Base-by-base conservation (phyloP, 2,329 filamentous ascomycete genomes). In the Pyricularia sp. region DNA sequence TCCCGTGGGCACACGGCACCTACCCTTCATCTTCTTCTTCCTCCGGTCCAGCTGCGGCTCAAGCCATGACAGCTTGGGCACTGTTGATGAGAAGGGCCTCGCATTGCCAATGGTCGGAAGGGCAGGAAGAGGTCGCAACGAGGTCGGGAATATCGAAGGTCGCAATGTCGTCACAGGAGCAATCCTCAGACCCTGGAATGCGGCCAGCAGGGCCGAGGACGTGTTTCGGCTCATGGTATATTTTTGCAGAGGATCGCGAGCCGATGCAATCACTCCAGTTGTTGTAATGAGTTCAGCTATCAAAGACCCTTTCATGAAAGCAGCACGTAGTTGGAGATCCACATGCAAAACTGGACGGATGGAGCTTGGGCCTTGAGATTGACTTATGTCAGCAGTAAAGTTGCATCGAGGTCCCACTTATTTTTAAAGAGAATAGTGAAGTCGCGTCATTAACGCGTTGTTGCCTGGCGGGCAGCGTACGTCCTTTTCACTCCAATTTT, bases 11-110 rank as follows among this genome's bases (percentile, higher is more conserved):
- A 97, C 92, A 71, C 91, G 86, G 62, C 90, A 88, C 1, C 92
- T 86, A 53, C 93, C 94, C 79, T 97, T 97, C 70, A 92, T 93
- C 81, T 96, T 96, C 76, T 90, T 91, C 73, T 86, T 88, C 74
- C 91, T 93, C 69, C 90, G 86, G 71, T 88, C 77, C 68, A 85
- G 78, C 71, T 85, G 88, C 40, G 93, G 93, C 66, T 90, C 84
- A 62, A 97, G 88, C 92, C 93, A 97, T 73, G 85, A 89, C 69
- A 84, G 84, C 74, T 81, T 68, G 73, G 78, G 72, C 68, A 78
- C 68, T 19, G 90, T 90, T 35, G 88, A 89, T 53, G 91, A 91
- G 78, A 96, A 96, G 67, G 84, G 78, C 73, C 89, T 84, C 69
- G 75, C 75, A 79, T 81, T 68, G 71, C 66, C 66, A 66, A 62